A percentile compares a stretch with the other conserved stretches of the same genome.
Evolutionary conservation across 2,329 filamentous ascomycete genomes (phyloP).

Genomic region (Apiospora koreana): DNA sequence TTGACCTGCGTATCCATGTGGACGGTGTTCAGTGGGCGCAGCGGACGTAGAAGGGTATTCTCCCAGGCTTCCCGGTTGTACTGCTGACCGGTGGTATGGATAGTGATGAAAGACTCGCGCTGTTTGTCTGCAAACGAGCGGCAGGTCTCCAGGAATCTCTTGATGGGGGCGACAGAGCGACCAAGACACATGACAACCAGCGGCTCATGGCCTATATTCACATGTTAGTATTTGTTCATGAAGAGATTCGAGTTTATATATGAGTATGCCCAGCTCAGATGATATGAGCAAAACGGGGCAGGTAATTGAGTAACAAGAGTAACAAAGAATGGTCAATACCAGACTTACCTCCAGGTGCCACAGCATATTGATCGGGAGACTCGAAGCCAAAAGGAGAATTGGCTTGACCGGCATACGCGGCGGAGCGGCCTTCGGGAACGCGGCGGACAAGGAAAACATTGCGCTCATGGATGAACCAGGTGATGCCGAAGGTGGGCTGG

Average conservation of each 20-base stretch:
- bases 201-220: conserved; percentile 28
- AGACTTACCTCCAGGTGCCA: conserved; percentile 32
- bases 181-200: conserved; percentile 41
- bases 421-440: conserved; percentile 22
- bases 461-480: conserved; percentile 36
- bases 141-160: conserved; percentile 31
- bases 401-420: background rate
- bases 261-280: background rate
- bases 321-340: too few species aligned
- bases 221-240: background rate
- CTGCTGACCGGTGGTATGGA: conserved; percentile 32
- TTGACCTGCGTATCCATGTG: conserved; percentile 47
- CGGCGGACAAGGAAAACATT: conserved; percentile 39
- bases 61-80: conserved; percentile 35
- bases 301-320: too few species aligned
- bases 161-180: conserved; percentile 34
- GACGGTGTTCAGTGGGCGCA: conserved; percentile 36
- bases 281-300: too few species aligned
- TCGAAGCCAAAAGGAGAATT: conserved; percentile 17
- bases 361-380: conserved; percentile 34
- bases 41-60: conserved; percentile 34
- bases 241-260: background rate
- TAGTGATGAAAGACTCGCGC: conserved; percentile 36
- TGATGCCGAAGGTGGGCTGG: conserved; percentile 38
- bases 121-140: conserved; percentile 35